Evolutionary conservation across 352 stramenopile species (phyloP).

Genomic region (Pythium angustatum): DNA sequence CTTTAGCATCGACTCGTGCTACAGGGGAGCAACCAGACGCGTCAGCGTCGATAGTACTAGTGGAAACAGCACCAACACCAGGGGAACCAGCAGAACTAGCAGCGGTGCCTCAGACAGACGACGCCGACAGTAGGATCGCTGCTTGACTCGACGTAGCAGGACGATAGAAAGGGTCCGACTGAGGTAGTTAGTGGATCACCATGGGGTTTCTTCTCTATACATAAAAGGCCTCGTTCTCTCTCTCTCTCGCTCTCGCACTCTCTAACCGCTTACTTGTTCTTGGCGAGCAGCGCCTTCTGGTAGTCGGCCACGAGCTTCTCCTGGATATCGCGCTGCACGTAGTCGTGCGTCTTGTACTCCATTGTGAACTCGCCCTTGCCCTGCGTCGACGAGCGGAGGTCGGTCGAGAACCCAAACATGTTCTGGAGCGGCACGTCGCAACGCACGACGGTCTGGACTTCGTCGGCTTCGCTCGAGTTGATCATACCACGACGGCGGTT

Average conservation of each 20-base stretch:
- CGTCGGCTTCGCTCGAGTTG: conserved; percentile 95
- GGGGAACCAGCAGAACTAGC: no score
- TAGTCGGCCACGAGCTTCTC: conserved; percentile 95
- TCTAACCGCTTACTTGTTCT: conserved; percentile 63
- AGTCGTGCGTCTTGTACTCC: conserved; percentile 98
- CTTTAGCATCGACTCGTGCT: no score
- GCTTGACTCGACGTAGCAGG: no score
- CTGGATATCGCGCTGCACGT: conserved; percentile 93
- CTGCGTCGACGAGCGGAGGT: conserved; percentile 94
- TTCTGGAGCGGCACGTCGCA: conserved; percentile 96
- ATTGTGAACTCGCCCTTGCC: conserved; percentile 99
- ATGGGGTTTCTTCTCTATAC: conserved; percentile 18
- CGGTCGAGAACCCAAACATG: conserved; percentile 99
- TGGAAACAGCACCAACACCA: no score
- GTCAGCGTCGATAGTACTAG: no score
- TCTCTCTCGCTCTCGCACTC: no score
- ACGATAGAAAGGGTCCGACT: no score
- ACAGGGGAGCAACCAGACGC: no score
- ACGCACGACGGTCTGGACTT: conserved; percentile 92
- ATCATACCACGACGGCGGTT: conserved; percentile 96
- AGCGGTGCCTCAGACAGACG: no score
- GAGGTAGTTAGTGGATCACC: no score
- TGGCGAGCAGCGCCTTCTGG: conserved; percentile 81
- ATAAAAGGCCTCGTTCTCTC: neutral
- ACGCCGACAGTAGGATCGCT: no score